These are phyloP conservation scores for Apophysomyces trapeziformis DNA, from an alignment of 371 early-diverging fungal genomes.

Conservation along the genomic window DNA sequence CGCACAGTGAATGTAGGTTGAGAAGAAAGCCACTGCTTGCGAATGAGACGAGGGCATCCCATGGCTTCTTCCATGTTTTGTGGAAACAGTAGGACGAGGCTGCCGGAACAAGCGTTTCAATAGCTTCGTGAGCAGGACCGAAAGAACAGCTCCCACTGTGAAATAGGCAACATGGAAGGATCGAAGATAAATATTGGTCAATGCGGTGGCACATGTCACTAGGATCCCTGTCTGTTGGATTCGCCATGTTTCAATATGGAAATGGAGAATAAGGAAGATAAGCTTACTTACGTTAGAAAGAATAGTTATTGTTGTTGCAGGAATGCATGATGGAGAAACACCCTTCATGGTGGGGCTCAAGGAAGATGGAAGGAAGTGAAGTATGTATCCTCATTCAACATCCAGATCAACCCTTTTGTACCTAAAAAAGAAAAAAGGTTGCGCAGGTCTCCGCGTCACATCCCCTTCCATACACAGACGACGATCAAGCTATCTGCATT, in stretches of 20 bases:
- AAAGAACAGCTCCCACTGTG: conserved; percentile 24
- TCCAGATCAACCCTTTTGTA: no score
- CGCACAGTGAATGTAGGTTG: conserved; percentile 43
- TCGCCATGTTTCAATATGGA: no score
- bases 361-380: background rate
- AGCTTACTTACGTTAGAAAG: background rate
- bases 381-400: no score
- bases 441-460: no score
- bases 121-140: conserved; percentile 44
- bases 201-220: conserved; percentile 1
- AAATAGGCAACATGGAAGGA: conserved; percentile 42
- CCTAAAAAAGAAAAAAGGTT: no score
- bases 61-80: conserved; percentile 38
- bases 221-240: background rate
- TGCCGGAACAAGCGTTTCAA: conserved; percentile 55
- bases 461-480: no score
- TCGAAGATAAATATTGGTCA: conserved; percentile 30
- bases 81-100: conserved; percentile 41
- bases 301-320: background rate
- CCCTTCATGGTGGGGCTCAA: background rate
- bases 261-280: no score
- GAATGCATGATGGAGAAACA: background rate
- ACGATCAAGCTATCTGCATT: no score
- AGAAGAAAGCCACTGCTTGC: conserved; percentile 74
- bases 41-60: conserved; percentile 83